Evolutionary conservation across 202 grass and related monocot genomes (phyloP).

Genomic region (Zizania palustris): DNA sequence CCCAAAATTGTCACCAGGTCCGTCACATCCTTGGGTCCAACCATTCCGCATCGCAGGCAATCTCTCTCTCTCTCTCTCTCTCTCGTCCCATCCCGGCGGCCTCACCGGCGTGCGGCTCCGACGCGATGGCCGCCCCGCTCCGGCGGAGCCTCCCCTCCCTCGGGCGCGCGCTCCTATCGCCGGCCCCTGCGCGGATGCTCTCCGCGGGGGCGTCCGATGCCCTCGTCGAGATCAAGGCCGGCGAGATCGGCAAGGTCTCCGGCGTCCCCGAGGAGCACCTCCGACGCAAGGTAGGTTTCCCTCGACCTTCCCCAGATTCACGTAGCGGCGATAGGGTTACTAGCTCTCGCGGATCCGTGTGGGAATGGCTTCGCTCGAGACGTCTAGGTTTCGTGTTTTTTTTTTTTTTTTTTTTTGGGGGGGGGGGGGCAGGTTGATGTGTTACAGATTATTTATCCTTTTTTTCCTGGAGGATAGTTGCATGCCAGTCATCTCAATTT

Average conservation of each 20-base stretch:
- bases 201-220: constrained; percentile 58
- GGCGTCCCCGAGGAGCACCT: constrained; percentile 91
- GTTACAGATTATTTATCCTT: neutral
- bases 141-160: constrained; percentile 59
- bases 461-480: constrained; percentile 16
- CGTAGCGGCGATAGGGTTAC: neutral
- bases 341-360: constrained; percentile 21
- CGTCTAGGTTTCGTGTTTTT: neutral
- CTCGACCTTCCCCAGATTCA: neutral
- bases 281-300: constrained; percentile 56
- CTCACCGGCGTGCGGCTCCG: constrained; percentile 36
- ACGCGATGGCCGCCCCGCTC: constrained; percentile 73
- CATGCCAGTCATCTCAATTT: no score
- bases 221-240: constrained; percentile 79
- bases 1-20: neutral
- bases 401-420: no score
- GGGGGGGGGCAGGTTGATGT: no score
- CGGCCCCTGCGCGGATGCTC: constrained; percentile 49
- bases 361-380: neutral
- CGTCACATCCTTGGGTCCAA: constrained; percentile 2
- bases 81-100: neutral
- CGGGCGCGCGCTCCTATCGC: constrained; percentile 47
- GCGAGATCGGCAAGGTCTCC: constrained; percentile 90
- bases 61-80: neutral
- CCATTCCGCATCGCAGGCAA: constrained; percentile 27